Conservation (phyloP, 1,284 basidiomycete genomes). For the Leccinum angustisporum region DNA sequence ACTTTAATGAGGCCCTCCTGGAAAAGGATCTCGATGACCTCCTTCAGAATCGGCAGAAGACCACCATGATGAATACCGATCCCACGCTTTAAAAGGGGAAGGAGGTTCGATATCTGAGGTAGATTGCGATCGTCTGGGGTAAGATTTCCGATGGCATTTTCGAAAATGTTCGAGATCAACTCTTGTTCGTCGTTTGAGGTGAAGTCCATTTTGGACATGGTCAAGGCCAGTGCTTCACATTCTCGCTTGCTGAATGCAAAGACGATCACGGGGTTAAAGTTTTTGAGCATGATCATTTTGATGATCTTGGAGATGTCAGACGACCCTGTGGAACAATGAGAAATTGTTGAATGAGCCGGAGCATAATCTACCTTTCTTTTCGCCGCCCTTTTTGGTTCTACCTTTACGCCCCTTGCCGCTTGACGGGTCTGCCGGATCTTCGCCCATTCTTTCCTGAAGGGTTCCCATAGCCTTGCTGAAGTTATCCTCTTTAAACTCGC, state of each 20-base stretch:
- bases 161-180: conserved; percentile 87
- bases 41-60: conserved; percentile 95
- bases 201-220: conserved; percentile 95
- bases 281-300: conserved; percentile 98
- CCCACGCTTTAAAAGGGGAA: conserved; percentile 92
- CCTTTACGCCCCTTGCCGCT: conserved; percentile 85
- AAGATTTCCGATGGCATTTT: conserved; percentile 91
- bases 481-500: conserved; percentile 96
- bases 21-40: conserved; percentile 99
- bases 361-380: conserved; percentile 71
- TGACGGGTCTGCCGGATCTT: conserved; percentile 86
- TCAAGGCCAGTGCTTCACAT: conserved; percentile 91
- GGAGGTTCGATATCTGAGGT: conserved; percentile 92
- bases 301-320: conserved; percentile 98
- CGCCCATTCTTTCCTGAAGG: conserved; percentile 82
- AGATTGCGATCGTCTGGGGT: conserved; percentile 86
- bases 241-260: conserved; percentile 99
- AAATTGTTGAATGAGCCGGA: neutral
- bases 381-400: conserved; percentile 88
- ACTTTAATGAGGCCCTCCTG: conserved; percentile 99
- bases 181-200: conserved; percentile 94
- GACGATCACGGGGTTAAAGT: conserved; percentile 98
- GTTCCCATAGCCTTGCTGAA: conserved; percentile 98
- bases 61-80: conserved; percentile 99
- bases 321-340: conserved; percentile 49